Evolutionary conservation across 371 early-diverging fungal genomes (phyloP), one percentile per base, ranked within the genome.

Genomic region (Enterospora canceri): DNA sequence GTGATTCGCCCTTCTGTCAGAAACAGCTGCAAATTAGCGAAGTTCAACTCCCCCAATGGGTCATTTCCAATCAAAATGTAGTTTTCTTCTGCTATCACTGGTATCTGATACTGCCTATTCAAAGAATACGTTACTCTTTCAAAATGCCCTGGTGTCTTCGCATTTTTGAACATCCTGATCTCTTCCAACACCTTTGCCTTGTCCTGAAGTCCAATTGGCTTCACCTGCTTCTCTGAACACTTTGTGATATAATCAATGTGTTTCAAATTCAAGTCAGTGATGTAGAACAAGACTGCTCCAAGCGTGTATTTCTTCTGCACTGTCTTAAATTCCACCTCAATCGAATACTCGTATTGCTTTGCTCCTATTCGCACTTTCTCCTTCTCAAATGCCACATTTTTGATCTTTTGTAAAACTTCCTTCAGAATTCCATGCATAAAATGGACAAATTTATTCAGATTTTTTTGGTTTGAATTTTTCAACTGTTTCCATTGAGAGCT

Each of bases 401-500:
- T 32, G 4, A 30, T 5, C 24, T 26, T 56, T 3, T 33, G 21
- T 12, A 19, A 18, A 5, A 40, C 50, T 4, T 53, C 35, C 26
- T 31, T 61, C 12, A 64, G 21, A 19, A 64, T 4, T 15, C 54
- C 50, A 12, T 12, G n/a, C 40, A 40, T 40, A 40, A n/a, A n/a
- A n/a, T n/a, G n/a, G n/a, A 40, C 12, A 40, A 40, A 40, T 40
- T 40, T 12, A 40, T 40, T 40, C n/a, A 8, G 8, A 40, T 12
- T 40, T 40, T 40, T 40, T 40, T 40, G n/a, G n/a, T 16, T 24
- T 47, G 48, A 61, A 48, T n/a, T 21, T 24, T 29, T 64, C 30
- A 12, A 64, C 18, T 33, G 65, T 64, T 12, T 64, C 65, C 8
- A 64, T 64, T 4, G 65, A 64, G 12, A 64, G 50, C 50, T 64